These are phyloP conservation scores for Dactylella cylindrospora DNA, from an alignment of 2,329 filamentous ascomycete genomes.

Conservation along the genomic window DNA sequence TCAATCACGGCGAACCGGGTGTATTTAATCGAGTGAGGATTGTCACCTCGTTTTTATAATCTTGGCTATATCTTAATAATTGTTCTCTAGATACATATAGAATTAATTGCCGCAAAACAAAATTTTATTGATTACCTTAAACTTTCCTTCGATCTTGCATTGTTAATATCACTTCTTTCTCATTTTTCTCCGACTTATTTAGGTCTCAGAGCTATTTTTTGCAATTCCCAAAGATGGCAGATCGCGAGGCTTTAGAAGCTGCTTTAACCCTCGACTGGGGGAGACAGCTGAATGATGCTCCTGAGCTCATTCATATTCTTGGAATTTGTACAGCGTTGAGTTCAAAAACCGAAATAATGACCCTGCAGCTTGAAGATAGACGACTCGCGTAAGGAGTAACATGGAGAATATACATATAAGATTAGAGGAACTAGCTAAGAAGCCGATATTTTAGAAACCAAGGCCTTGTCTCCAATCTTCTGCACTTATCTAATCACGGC, in stretches of 20 bases:
- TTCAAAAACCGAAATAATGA: background rate
- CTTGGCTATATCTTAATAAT: too few relatives aligned
- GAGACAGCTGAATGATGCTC: background rate
- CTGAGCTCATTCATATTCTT: constrained; percentile 2
- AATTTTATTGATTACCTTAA: too few relatives aligned
- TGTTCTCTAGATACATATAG: background rate
- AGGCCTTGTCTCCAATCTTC: constrained; percentile 1
- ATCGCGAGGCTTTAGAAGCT: background rate
- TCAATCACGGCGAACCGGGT: too few relatives aligned
- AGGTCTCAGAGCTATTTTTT: too few relatives aligned
- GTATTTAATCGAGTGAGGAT: too few relatives aligned
- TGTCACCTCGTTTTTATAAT: too few relatives aligned
- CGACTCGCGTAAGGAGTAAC: constrained; percentile 6
- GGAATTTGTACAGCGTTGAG: constrained; percentile 4
- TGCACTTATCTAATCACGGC: constrained; percentile 7
- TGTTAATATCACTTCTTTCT: too few relatives aligned
- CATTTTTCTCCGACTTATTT: too few relatives aligned
- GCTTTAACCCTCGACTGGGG: constrained; percentile 1
- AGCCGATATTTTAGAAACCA: constrained; percentile 3
- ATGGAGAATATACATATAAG: too few relatives aligned
- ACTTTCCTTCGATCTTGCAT: too few relatives aligned
- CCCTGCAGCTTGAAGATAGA: background rate
- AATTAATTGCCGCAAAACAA: too few relatives aligned
- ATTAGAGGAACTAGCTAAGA: too few relatives aligned
- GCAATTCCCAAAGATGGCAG: background rate